These are phyloP conservation scores for Dissoconium aciculare DNA, from an alignment of 2,329 filamentous ascomycete species.

Conservation along the genomic window DNA sequence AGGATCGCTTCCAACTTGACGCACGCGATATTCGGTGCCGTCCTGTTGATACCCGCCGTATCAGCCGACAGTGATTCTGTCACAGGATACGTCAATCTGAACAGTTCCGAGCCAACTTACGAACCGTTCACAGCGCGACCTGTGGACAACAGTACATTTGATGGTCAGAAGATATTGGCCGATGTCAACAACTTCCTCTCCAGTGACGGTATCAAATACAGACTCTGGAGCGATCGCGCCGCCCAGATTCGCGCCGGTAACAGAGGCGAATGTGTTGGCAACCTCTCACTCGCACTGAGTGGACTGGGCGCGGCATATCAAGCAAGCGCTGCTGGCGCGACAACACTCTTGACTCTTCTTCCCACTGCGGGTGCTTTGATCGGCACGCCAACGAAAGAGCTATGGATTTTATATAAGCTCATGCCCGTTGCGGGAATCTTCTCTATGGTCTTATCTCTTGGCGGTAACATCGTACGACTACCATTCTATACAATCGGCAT, in stretches of 20 bases:
- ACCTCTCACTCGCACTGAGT: conserved; percentile 3
- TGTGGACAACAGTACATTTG: neutral
- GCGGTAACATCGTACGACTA: conserved; percentile 4
- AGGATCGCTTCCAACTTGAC: neutral
- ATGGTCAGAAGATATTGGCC: conserved; percentile 3
- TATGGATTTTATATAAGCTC: conserved; percentile 5
- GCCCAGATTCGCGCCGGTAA: conserved; percentile 3
- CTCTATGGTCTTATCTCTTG: conserved; percentile 3
- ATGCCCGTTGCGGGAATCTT: conserved; percentile 4
- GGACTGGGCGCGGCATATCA: conserved; percentile 4
- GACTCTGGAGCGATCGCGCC: conserved; percentile 1
- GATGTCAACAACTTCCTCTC: conserved; percentile 4
- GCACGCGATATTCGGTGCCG: neutral
- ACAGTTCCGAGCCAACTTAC: neutral
- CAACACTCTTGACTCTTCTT: conserved; percentile 5
- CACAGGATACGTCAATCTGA: conserved; percentile 2
- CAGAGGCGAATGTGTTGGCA: conserved; percentile 1
- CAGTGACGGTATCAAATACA: neutral
- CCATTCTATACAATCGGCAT: too few species aligned
- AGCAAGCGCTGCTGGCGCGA: conserved; percentile 3
- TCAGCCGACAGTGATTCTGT: neutral
- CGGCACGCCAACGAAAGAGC: conserved; percentile 3
- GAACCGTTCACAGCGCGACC: conserved; percentile 1
- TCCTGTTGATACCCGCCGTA: conserved; percentile 1
- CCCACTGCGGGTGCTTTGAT: conserved; percentile 5